phyloP scores from a whole-genome alignment of 345 rosid species.

The Theobroma cacao region DNA sequence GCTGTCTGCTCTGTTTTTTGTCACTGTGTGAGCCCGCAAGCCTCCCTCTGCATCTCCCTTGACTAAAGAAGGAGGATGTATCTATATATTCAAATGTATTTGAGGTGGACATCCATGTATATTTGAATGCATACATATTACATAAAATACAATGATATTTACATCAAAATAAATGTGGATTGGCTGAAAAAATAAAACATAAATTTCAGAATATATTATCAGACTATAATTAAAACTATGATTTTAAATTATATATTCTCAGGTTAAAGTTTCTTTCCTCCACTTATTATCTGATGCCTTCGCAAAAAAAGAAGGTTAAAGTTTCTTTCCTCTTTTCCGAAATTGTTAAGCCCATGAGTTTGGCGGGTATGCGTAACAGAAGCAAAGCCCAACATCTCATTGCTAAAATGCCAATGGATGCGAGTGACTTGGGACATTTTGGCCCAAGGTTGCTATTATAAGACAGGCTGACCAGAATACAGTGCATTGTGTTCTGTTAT shows the following conservation, averaged over 20 bases:
- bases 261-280: no score
- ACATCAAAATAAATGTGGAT: neutral
- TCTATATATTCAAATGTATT: neutral
- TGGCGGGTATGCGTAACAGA: no score
- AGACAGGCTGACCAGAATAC: no score
- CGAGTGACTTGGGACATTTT: neutral
- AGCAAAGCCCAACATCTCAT: neutral
- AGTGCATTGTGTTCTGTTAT: no score
- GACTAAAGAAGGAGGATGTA: neutral
- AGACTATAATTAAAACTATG: no score
- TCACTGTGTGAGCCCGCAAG: neutral
- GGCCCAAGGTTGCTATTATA: neutral
- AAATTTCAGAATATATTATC: no score
- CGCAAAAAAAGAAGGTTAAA: no score
- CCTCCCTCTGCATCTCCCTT: neutral
- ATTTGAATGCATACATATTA: neutral
- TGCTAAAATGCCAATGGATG: neutral
- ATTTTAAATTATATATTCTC: no score
- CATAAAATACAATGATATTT: neutral
- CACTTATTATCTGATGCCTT: no score
- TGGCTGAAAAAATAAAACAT: no score
- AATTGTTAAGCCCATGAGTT: no score
- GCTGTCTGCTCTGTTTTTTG: slow-evolving; percentile 1
- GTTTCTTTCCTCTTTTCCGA: no score
- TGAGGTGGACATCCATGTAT: neutral